Evolutionary conservation across 306 rosid genomes (phyloP), one percentile per base, ranked within the genome.

Genomic region (Cercis canadensis): DNA sequence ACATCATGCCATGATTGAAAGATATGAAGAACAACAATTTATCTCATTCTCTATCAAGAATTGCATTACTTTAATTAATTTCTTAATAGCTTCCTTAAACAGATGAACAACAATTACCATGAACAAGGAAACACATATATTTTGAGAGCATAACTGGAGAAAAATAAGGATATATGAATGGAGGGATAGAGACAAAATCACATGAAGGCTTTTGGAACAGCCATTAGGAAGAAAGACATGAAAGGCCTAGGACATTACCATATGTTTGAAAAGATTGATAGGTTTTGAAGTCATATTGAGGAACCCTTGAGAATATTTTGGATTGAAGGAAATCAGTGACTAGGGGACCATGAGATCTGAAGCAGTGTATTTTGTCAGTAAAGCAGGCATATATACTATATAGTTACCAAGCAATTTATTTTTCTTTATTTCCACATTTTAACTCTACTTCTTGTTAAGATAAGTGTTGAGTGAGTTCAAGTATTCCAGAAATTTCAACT

Each of bases 151-250:
- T 45, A 62, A 46, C 43, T 21, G 49, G 34, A 62, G 36, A 32
- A 55, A 67, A 62, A 74, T 62, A 56, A 49, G 44, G 69, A 37
- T 40, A 52, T 7, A 9, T 53, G 62, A 37, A 77, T 33, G 41
- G 49, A 45, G 21, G 33, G 69, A 16, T 40, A 66, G 65, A 69
- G 86, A 78, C 92, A 85, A 70, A 10, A 63, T 43, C 92, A 88
- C 88, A 83, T 83, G 87, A 82, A 66, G 75, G 65, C 13, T 58
- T 82, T 75, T 84, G 74, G 75, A 49, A 49, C 17, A 66, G 40
- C 29, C 39, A 62, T 65, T 52, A 58, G 37, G 74, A 77, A 77
- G 46, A 66, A 54, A n/a, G 84, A 82, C 86, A 80, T 45, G 78
- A 64, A 85, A 82, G 51, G 82, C 65, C 72, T 50, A 62, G 34